Conservation (phyloP, 768 basidiomycete species). For the Sporobolomyces pararoseus region DNA sequence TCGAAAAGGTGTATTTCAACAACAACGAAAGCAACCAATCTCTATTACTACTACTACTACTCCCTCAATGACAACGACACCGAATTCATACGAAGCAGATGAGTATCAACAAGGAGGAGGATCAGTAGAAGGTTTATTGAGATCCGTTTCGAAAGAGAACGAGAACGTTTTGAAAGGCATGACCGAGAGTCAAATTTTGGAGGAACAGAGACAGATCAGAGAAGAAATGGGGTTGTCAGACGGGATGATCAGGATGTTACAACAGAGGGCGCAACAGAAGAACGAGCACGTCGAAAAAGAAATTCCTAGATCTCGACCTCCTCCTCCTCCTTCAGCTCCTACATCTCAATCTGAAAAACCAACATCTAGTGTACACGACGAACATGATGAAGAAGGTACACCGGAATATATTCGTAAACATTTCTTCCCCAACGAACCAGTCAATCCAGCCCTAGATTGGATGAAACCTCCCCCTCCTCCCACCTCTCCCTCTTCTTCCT, state of each 20-base stretch:
- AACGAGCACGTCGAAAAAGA: not conserved
- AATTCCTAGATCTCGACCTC: slow-evolving; percentile 12
- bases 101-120: not conserved
- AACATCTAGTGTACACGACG: not conserved
- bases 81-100: not conserved
- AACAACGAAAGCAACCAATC: not conserved
- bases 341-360: not conserved
- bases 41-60: not conserved
- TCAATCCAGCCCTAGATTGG: slow-evolving; percentile 78
- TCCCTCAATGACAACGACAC: not conserved
- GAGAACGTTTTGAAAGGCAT: slow-evolving; percentile 32
- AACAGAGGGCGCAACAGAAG: slow-evolving; percentile 17
- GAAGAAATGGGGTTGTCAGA: slow-evolving; percentile 35
- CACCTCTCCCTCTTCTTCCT: not conserved
- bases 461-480: slow-evolving; percentile 51
- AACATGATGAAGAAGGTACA: slow-evolving; percentile 58
- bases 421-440: slow-evolving; percentile 70
- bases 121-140: slow-evolving; percentile 14
- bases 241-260: slow-evolving; percentile 31
- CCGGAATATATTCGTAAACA: slow-evolving; percentile 77
- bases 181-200: slow-evolving; percentile 38
- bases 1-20: slow-evolving; percentile 18
- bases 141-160: slow-evolving; percentile 32
- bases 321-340: not conserved
- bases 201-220: slow-evolving; percentile 42